These are phyloP conservation scores for Aphanomyces euteiches DNA, from an alignment of 352 stramenopile species.

Conservation along the genomic window DNA sequence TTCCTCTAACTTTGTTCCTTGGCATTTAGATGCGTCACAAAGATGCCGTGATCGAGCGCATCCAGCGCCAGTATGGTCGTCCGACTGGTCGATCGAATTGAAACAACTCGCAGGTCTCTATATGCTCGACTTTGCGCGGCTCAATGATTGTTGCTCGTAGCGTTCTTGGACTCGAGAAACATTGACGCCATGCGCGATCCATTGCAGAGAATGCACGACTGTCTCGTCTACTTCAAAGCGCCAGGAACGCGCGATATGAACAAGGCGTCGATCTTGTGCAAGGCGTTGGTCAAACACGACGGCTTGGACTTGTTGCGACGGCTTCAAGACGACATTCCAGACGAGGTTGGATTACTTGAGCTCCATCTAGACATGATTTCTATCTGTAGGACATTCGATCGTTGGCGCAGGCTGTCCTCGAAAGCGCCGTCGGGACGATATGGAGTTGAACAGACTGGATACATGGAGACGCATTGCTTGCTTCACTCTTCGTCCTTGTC, in stretches of 20 bases:
- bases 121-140: neutral
- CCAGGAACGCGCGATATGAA: slow-evolving; percentile 20
- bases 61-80: neutral
- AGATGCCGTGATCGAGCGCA: neutral
- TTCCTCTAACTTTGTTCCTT: no score
- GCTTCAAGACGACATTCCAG: neutral
- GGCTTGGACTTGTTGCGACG: slow-evolving; percentile 7
- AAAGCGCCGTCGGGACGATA: slow-evolving; percentile 17
- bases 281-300: slow-evolving; percentile 23
- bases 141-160: slow-evolving; percentile 15
- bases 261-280: slow-evolving; percentile 20
- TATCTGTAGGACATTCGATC: slow-evolving; percentile 8
- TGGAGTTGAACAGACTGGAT: slow-evolving; percentile 1
- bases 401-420: slow-evolving; percentile 8
- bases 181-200: neutral
- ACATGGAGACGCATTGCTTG: no score
- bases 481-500: slow-evolving; percentile 7
- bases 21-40: no score
- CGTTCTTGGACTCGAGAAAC: neutral
- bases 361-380: neutral
- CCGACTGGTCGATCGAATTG: slow-evolving; percentile 5
- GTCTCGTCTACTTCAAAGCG: slow-evolving; percentile 5
- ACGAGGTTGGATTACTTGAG: slow-evolving; percentile 1
- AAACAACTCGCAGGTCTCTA: slow-evolving; percentile 8
- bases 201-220: slow-evolving; percentile 5